Base-by-base conservation (phyloP, 1,284 basidiomycete species). In the Pyrrhoderma noxium region DNA sequence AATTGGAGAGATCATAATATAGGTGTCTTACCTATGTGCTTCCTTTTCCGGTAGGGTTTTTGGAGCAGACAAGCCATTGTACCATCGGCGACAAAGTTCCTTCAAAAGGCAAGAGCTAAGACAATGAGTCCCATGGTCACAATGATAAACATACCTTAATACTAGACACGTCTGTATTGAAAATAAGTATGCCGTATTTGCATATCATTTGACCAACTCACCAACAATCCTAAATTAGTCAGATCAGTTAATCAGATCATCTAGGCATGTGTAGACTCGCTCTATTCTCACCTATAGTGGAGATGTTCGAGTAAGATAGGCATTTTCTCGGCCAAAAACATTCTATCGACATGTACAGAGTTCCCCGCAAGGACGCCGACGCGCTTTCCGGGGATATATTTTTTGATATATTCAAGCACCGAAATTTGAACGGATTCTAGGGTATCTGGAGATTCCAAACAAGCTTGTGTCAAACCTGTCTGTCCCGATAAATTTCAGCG, bases 31-130 rank as follows among this genome's bases (percentile, higher is more conserved):
- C 80, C 81, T 69, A 62, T 85, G 77, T 13, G 60, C 67, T 55
- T 64, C 72, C 60, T 74, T 70, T 39, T 60, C 62, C 22, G 58
- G 52, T 37, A 55, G 58, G 51, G 57, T 61, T 55, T 58, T 64
- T 37, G 62, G 62, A 34, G 59, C 54, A 8, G 59, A 53, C 8
- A 56, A 58, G 1, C 57, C 56, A 5, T 75, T 72, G 60, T 82
- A 89, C 85, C 90, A 92, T 58, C 89, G 76, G 9, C 82, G 74
- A 7, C 74, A 73, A 18, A 91, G 64, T 62, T 91, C 84, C 85
- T 92, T 53, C 3, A 48, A 23, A 8, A 39, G 16, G 45, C 50
- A 22, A 9, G 19, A 43, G 40, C n/a, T 49, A 47, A 49, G 27
- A 48, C 31, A 39, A 36, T n/a, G 13, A 41, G 18, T 9, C 13